Conservation (phyloP, 352 stramenopile genomes). For the Pythium aquatile region DNA sequence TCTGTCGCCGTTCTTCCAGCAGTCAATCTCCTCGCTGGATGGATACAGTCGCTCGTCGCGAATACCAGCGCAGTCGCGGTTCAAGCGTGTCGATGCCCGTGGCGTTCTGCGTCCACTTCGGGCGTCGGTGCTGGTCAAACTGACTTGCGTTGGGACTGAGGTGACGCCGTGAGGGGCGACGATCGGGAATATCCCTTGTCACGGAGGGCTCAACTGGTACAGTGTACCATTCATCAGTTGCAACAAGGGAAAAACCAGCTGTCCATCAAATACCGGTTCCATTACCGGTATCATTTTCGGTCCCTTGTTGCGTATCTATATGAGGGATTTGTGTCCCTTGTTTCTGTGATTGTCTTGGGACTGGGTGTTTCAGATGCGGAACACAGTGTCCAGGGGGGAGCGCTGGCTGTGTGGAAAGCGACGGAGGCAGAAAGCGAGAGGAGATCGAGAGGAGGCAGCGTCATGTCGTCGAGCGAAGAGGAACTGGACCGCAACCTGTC, state of each 20-base stretch:
- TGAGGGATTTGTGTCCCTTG: neutral
- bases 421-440: slow-evolving; percentile 12
- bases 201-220: slow-evolving; percentile 14
- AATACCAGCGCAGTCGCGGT: neutral
- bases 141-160: slow-evolving; percentile 20
- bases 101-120: neutral
- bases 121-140: slow-evolving; percentile 18
- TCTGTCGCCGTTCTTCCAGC: neutral
- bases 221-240: slow-evolving; percentile 10
- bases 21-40: neutral
- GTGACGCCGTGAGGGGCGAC: neutral
- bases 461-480: slow-evolving; percentile 88
- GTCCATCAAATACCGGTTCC: too few relatives aligned
- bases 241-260: neutral
- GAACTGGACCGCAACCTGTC: slow-evolving; percentile 83
- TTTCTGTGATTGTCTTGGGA: slow-evolving; percentile 4
- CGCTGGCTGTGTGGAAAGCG: slow-evolving; percentile 2
- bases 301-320: neutral
- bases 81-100: neutral
- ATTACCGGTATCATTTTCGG: too few relatives aligned
- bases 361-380: slow-evolving; percentile 25
- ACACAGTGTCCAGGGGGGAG: slow-evolving; percentile 7
- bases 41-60: neutral
- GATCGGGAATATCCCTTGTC: neutral
- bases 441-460: neutral